Conservation (phyloP, 1,139 yeast species). For the Kodamaea derodonti region DNA sequence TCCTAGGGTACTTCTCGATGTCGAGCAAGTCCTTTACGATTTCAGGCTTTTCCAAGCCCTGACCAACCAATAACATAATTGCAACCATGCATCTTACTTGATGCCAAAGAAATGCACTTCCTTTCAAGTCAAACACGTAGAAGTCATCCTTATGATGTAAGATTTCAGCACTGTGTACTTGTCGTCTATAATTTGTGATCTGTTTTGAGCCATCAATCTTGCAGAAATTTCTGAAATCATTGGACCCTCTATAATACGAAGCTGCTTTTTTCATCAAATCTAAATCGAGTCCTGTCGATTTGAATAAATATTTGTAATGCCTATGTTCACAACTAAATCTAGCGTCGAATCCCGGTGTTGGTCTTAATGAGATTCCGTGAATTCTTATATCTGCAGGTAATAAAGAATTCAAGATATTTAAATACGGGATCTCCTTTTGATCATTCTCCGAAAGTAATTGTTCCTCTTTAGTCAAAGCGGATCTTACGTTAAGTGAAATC, state of each 20-base stretch:
- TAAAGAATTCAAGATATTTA: slow-evolving; percentile 67
- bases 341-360: slow-evolving; percentile 83
- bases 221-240: slow-evolving; percentile 93
- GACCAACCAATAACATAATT: slow-evolving; percentile 74
- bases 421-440: slow-evolving; percentile 67
- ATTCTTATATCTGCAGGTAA: slow-evolving; percentile 79
- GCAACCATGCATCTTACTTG: slow-evolving; percentile 97
- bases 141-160: slow-evolving; percentile 39
- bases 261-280: slow-evolving; percentile 73
- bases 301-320: slow-evolving; percentile 81
- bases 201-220: slow-evolving; percentile 93
- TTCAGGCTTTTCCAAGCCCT: slow-evolving; percentile 59
- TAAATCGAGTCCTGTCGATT: slow-evolving; percentile 52
- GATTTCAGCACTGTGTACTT: slow-evolving; percentile 52
- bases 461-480: slow-evolving; percentile 54
- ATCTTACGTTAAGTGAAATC: slow-evolving; percentile 72
- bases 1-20: slow-evolving; percentile 53
- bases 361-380: slow-evolving; percentile 79
- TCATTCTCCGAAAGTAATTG: slow-evolving; percentile 59
- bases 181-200: slow-evolving; percentile 68
- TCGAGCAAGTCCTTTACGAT: slow-evolving; percentile 60
- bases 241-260: slow-evolving; percentile 58
- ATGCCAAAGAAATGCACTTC: slow-evolving; percentile 95
- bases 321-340: slow-evolving; percentile 82
- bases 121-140: slow-evolving; percentile 74